Percentiles rank a stretch among this genome's conserved stretches.
Evolutionary conservation across 805 yeast species (phyloP).

Genomic region (Dipodascopsis uninucleata): DNA sequence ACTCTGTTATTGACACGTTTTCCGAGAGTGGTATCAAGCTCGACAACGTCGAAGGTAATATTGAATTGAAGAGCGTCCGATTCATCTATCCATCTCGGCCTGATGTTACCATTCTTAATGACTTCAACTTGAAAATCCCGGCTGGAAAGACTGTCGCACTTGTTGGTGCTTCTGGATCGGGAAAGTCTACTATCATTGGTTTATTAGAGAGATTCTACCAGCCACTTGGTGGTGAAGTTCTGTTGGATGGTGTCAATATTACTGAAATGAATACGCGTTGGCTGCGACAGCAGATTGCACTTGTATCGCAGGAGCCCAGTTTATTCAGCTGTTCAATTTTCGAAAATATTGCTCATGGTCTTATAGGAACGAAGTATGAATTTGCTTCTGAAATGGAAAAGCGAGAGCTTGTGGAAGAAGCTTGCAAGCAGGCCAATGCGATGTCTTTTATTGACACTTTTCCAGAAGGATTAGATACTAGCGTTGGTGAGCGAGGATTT

Average conservation of each 20-base stretch:
- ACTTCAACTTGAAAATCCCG: slow-evolving; percentile 42
- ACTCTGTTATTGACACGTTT: slow-evolving; percentile 38
- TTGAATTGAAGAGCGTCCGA: slow-evolving; percentile 25
- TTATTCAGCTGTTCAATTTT: slow-evolving; percentile 74
- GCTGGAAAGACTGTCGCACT: slow-evolving; percentile 83
- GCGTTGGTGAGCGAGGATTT: slow-evolving; percentile 52
- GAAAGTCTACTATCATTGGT: slow-evolving; percentile 44
- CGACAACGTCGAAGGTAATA: slow-evolving; percentile 39
- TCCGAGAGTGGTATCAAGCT: slow-evolving; percentile 25
- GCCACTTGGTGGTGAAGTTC: slow-evolving; percentile 46
- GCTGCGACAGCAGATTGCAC: slow-evolving; percentile 52
- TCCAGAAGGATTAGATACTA: slow-evolving; percentile 50
- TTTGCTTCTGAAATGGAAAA: slow-evolving; percentile 39
- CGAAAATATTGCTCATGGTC: slow-evolving; percentile 77
- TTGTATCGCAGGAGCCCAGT: slow-evolving; percentile 54
- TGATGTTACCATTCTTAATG: slow-evolving; percentile 29
- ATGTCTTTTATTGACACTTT: slow-evolving; percentile 46
- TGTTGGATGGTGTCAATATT: slow-evolving; percentile 48
- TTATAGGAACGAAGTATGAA: slow-evolving; percentile 36
- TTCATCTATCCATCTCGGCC: slow-evolving; percentile 35
- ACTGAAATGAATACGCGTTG: slow-evolving; percentile 48
- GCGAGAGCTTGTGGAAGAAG: slow-evolving; percentile 40
- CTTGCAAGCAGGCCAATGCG: slow-evolving; percentile 51
- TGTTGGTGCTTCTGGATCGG: slow-evolving; percentile 81
- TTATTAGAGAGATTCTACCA: slow-evolving; percentile 56